Evolutionary conservation across 176 grass and related monocot genomes (phyloP), one percentile per base, ranked within the genome.

Genomic region (Ampelocalamus luodianensis): DNA sequence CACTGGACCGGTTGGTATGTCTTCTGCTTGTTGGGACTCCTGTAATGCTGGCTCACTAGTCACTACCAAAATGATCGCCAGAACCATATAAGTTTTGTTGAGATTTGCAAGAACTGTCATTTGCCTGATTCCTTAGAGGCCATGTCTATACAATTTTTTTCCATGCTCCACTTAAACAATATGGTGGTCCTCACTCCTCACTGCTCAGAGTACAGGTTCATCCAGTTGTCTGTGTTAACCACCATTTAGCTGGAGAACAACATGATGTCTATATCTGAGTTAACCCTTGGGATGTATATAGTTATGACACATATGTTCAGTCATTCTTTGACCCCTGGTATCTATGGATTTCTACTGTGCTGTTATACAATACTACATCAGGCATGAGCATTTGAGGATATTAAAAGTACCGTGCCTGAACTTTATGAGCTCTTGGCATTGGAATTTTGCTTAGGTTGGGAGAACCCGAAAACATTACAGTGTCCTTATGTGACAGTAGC

Each of bases 301-400:
- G 13, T 66, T 66, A 34, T 23, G 1, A 56, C 55, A 58, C 50
- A 40, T n/a, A 72, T 65, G 58, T 48, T 51, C 38, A 22, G 12
- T 50, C 40, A 65, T 83, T 65, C 12, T 18, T 74, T 73, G 34
- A 46, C 4, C 24, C 29, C 40, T 63, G 46, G 20, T 56, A 26
- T 38, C 34, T 10, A 27, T 70, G 81, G 44, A 76, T 54, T 60
- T 76, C 40, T 54, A 16, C 38, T 54, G 13, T 64, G 18, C 60
- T n/a, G 3, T 59, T n/a, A 23, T 59, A n/a, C 22, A 59, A 59
- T 59, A 59, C 8, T 59, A 63, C 12, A 27, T 29, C 60, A 76
- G 82, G 60, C n/a, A 40, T 39, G 45, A 42, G 17, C 71, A 84
- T 20, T 20, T 82, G 46, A 78, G 42, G 37, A 74, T 66, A 74